Conservation (phyloP, 1,139 yeast genomes). For the Suhomyces chickasaworum region DNA sequence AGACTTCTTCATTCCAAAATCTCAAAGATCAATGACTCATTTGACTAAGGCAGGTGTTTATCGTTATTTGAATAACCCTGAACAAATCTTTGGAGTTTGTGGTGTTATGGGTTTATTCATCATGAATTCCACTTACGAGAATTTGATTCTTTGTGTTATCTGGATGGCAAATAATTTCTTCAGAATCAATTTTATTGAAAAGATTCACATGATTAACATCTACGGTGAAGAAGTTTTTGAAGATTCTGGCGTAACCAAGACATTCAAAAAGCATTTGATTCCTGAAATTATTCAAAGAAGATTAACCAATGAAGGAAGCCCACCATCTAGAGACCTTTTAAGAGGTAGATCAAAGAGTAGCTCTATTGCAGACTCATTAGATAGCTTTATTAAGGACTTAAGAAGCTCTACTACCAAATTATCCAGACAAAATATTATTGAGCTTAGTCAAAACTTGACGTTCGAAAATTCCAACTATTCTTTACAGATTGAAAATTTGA, state of each 20-base stretch:
- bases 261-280: slow-evolving; percentile 54
- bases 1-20: slow-evolving; percentile 71
- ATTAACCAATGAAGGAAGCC: slow-evolving; percentile 24
- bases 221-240: slow-evolving; percentile 68
- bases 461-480: slow-evolving; percentile 43
- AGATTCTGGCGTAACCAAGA: slow-evolving; percentile 70
- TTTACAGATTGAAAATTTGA: slow-evolving; percentile 29
- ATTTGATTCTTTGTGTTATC: slow-evolving; percentile 55
- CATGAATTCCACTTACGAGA: slow-evolving; percentile 60
- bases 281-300: slow-evolving; percentile 45
- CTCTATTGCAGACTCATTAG: slow-evolving; percentile 43
- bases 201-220: slow-evolving; percentile 75
- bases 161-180: slow-evolving; percentile 73
- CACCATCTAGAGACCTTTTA: slow-evolving; percentile 12
- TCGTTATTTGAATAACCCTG: slow-evolving; percentile 83
- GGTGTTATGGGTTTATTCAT: slow-evolving; percentile 82
- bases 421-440: slow-evolving; percentile 42
- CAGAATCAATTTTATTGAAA: slow-evolving; percentile 74
- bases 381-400: slow-evolving; percentile 43
- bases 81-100: slow-evolving; percentile 76
- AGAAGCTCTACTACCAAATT: slow-evolving; percentile 34
- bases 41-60: slow-evolving; percentile 83
- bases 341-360: slow-evolving; percentile 17
- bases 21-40: slow-evolving; percentile 39
- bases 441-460: slow-evolving; percentile 43